Conservation (phyloP, 495 filamentous ascomycete species). For the Penicillium argentinense region DNA sequence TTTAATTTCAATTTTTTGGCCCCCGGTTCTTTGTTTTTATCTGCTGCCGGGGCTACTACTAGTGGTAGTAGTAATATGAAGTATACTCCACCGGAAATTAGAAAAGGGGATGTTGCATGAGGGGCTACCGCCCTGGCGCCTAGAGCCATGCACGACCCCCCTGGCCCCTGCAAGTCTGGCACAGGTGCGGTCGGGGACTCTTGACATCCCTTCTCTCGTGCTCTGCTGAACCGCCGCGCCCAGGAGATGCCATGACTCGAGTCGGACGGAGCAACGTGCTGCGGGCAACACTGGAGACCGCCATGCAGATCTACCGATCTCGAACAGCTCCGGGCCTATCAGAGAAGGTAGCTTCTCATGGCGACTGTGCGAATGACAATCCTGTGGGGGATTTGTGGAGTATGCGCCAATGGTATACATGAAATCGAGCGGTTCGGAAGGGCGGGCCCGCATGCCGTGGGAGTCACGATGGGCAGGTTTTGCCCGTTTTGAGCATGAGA, state of each 20-base stretch:
- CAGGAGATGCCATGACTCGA: too few species aligned
- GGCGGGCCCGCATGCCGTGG: constrained; percentile 11
- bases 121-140: constrained; percentile 13
- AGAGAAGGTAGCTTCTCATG: too few species aligned
- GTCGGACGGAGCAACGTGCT: too few species aligned
- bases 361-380: not conserved
- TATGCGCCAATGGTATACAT: constrained; percentile 17
- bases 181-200: constrained; percentile 9
- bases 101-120: constrained; percentile 9
- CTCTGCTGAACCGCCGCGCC: constrained; percentile 1
- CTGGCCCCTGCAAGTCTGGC: constrained; percentile 5
- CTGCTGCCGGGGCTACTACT: too few species aligned
- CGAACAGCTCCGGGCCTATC: too few species aligned
- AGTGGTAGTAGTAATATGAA: not conserved
- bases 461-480: constrained; percentile 10
- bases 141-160: constrained; percentile 27
- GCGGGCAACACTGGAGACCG: too few species aligned
- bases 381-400: constrained; percentile 3
- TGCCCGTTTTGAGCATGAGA: constrained; percentile 2
- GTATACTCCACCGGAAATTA: not conserved
- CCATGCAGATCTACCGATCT: too few species aligned
- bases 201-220: constrained; percentile 6
- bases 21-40: not conserved
- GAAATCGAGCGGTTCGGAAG: constrained; percentile 21
- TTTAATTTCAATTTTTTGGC: not conserved